Evolutionary conservation across 2,329 filamentous ascomycete species (phyloP), one percentile per base, ranked within the genome.

Genomic region (Hymenoscyphus repandus): DNA sequence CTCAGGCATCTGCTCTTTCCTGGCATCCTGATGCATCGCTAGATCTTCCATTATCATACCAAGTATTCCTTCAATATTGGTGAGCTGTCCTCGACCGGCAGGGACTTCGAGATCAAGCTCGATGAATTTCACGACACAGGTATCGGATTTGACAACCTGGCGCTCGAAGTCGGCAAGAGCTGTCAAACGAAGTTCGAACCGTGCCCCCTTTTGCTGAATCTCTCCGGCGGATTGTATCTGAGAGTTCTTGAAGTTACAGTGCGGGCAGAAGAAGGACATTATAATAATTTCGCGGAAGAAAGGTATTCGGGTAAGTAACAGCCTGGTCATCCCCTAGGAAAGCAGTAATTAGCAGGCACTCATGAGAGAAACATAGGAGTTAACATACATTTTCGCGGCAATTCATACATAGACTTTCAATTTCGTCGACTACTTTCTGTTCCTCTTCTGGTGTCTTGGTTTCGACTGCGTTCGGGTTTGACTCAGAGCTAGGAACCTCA

Each of bases 251-350:
- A 92, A 86, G 66, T 83, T 76, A 74, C 93, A 99, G 70, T 96
- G 82, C 5, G 89, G 83, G 75, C 93, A 99, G 59, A 82, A 80
- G 70, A 99, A 99, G 56, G 92, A 97, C 85, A 96, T 96, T 69
- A 99, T 82, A 64, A 99, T 90, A 57, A 99, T 85, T 70, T 99
- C 92, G 73, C 90, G 90, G 76, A 99, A 99, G 77, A 90, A 97
- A 13, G 93, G 93, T 50, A 99, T 96, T 58, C 83, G 83, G 13
- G 95, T 95, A 49, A 99, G 82, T 39, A 99, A 82, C 18, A 99
- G 80, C 52, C 86, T 81, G 12, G 93, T 99, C 1, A 75, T 80
- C 63, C 93, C 93, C 88, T 95, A 54, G 15, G 15, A 15, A 12
- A 45, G 22, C 22, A 17, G 45, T 12, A 38, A 32, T 33, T 57